Percentiles rank a stretch among this genome's conserved stretches.
phyloP scores from a whole-genome alignment of 176 grass and related monocot species.

The Bonia amplexicaulis region DNA sequence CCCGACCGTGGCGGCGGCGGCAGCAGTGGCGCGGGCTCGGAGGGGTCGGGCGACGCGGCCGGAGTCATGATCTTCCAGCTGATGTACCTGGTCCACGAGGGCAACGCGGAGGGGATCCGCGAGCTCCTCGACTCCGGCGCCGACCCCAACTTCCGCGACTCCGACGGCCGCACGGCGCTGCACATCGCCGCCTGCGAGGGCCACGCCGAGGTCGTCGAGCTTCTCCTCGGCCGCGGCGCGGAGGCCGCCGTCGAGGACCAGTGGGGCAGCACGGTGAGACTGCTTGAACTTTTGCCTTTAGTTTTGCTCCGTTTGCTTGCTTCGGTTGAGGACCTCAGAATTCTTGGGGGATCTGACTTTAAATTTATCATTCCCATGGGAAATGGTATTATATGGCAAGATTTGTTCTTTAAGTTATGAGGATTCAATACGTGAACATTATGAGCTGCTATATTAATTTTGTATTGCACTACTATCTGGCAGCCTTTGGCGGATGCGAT shows the following conservation, averaged over 20 bases:
- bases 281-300: neutral
- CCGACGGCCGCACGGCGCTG: constrained; percentile 77
- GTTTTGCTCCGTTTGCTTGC: neutral
- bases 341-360: neutral
- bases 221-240: constrained; percentile 62
- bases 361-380: neutral
- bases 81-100: constrained; percentile 87
- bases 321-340: neutral
- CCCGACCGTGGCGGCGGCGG: constrained; percentile 28
- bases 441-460: constrained; percentile 25
- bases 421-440: neutral
- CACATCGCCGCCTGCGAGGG: constrained; percentile 93
- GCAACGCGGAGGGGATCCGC: constrained; percentile 60
- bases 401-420: neutral
- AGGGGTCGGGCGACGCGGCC: neutral
- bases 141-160: constrained; percentile 82
- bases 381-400: neutral
- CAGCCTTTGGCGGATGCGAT: constrained; percentile 98
- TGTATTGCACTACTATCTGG: constrained; percentile 26
- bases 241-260: constrained; percentile 63
- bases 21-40: neutral
- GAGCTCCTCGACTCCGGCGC: constrained; percentile 62
- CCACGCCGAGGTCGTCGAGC: constrained; percentile 45
- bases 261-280: constrained; percentile 80
- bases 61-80: constrained; percentile 54